A percentile compares a stretch with the other conserved stretches of the same genome.
phyloP scores from a whole-genome alignment of 768 basidiomycete genomes.

The Kwoniella shandongensis region DNA sequence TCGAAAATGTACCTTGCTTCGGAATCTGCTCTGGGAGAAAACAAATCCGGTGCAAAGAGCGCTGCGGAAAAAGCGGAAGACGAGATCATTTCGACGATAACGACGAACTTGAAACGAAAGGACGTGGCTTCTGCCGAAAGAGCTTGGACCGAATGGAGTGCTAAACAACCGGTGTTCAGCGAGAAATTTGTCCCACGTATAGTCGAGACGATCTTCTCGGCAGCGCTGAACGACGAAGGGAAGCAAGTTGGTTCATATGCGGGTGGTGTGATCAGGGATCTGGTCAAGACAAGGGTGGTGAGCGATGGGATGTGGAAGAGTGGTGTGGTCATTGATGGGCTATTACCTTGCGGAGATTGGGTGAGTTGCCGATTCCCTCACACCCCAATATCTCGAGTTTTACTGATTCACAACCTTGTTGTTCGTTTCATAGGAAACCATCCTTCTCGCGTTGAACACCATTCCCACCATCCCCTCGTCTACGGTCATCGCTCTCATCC shows the following conservation, averaged over 20 bases:
- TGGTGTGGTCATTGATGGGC: slow-evolving; percentile 34
- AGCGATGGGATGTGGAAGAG: slow-evolving; percentile 38
- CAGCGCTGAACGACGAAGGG: slow-evolving; percentile 20
- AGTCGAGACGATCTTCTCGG: slow-evolving; percentile 16
- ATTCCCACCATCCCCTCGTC: slow-evolving; percentile 29
- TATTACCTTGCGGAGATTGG: slow-evolving; percentile 44
- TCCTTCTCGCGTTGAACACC: slow-evolving; percentile 20
- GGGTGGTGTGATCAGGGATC: slow-evolving; percentile 20
- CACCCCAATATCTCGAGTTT: too few species aligned
- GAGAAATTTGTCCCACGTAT: slow-evolving; percentile 24
- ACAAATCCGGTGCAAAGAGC: neutral
- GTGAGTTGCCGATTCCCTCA: slow-evolving; percentile 38
- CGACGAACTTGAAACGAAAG: slow-evolving; percentile 5
- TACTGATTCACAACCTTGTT: too few species aligned
- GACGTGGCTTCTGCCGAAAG: slow-evolving; percentile 1
- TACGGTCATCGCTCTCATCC: slow-evolving; percentile 28
- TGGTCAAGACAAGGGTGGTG: slow-evolving; percentile 29
- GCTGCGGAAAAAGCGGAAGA: neutral
- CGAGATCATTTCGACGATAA: slow-evolving; percentile 4
- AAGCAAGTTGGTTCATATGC: slow-evolving; percentile 29
- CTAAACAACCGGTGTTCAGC: neutral
- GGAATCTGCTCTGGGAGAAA: neutral
- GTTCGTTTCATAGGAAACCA: slow-evolving; percentile 35
- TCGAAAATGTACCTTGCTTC: slow-evolving; percentile 22
- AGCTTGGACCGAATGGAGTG: slow-evolving; percentile 1